Conservation (phyloP, 2,329 filamentous ascomycete genomes). For the Thelonectria rubi region DNA sequence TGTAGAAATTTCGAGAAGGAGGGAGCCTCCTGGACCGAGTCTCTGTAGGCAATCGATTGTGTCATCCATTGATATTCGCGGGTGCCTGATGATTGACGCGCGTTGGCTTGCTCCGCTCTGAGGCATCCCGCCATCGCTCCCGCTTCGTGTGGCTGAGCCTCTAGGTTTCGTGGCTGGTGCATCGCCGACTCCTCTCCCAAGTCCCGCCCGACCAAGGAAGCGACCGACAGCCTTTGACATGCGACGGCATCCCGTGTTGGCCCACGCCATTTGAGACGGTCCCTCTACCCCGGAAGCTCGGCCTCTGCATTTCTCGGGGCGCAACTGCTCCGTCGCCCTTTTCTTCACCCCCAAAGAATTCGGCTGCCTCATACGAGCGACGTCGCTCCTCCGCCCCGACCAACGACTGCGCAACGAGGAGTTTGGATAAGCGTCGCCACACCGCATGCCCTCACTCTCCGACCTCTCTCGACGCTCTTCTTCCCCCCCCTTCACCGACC, state of each 20-base stretch:
- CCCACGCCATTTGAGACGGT: conserved; percentile 41
- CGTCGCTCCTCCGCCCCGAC: conserved; percentile 26
- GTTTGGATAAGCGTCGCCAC: conserved; percentile 32
- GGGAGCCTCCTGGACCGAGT: conserved; percentile 10
- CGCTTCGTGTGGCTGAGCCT: background rate
- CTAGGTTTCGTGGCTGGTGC: conserved; percentile 34
- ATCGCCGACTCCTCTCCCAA: conserved; percentile 13
- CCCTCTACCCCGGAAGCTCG: conserved; percentile 42
- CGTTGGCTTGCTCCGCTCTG: conserved; percentile 13
- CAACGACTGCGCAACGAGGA: conserved; percentile 34
- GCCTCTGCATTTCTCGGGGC: conserved; percentile 34
- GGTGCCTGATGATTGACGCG: conserved; percentile 15
- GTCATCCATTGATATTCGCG: background rate
- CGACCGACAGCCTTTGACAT: conserved; percentile 35
- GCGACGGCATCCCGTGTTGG: conserved; percentile 40
- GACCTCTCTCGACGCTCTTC: conserved; percentile 19
- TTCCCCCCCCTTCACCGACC: background rate
- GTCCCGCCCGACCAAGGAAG: conserved; percentile 20
- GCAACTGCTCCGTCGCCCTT: conserved; percentile 15
- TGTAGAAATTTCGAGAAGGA: conserved; percentile 23
- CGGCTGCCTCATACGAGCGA: conserved; percentile 41
- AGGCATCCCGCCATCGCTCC: background rate
- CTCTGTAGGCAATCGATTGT: conserved; percentile 1
- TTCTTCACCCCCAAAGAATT: conserved; percentile 19
- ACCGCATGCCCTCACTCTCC: conserved; percentile 38